Evolutionary conservation across 176 grass and related monocot species (phyloP), one percentile per base, ranked within the genome.

Genomic region (Triticum turgidum): DNA sequence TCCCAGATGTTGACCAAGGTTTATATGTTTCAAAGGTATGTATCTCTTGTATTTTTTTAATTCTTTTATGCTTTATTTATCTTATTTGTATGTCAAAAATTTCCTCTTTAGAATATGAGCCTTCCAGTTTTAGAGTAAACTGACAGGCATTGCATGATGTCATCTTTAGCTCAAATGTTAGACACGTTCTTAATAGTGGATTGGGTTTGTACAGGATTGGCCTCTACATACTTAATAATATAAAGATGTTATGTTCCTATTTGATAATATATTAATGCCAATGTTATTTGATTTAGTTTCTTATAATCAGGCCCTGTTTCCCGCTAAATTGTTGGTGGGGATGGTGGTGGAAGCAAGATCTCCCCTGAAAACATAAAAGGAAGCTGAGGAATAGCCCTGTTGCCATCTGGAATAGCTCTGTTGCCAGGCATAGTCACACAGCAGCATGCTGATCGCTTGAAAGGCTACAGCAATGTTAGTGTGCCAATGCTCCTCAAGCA

Each of bases 1-100:
- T 73, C 70, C n/a, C 39, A 25, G 70, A 73, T 45, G 21, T 73
- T 73, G 39, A 73, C 39, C 39, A 73, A 11, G 70, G 39, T 45
- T 73, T 73, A 73, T 45, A 73, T 73, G 42, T 73, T 73, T 73
- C 70, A 45, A 73, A 73, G 10, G 70, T 73, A 73, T 27, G 11
- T 5, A 73, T 45, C 39, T 73, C 6, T 45, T 73, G 2, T 73
- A 73, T 45, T 73, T 44, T 44, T 24, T 24, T 15, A 15, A 22
- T 22, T 24, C 5, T 69, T 69, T 70, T 45, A 1, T 73, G 10
- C 2, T 73, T 44, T 73, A 0, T 27, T 42, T 73, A 41, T 5
- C 7, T 73, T 9, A 7, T 20, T 45, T 73, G 37, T 45, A 73
- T 12, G 39, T 73, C 13, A 73, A 45, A 73, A 73, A 25, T 1